These are phyloP conservation scores for Ilex paraguariensis DNA, from an alignment of 305 asterid species.

Conservation along the genomic window DNA sequence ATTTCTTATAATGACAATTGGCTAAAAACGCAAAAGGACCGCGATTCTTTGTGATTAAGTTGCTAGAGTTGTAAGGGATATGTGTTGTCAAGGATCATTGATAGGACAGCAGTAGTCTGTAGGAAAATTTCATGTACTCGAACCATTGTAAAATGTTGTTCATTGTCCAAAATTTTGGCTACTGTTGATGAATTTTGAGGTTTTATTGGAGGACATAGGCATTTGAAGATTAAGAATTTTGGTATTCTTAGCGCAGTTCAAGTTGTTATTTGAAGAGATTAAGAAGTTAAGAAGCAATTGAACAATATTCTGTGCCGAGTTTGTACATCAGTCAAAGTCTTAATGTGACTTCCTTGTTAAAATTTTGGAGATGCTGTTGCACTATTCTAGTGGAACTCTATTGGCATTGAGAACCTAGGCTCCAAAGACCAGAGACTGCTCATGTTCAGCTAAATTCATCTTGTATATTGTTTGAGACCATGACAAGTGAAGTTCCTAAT, in stretches of 20 bases:
- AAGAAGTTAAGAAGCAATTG: constrained; percentile 16
- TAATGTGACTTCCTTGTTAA: constrained; percentile 6
- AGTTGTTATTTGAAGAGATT: too few species aligned
- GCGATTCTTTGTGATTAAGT: background rate
- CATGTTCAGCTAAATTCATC: background rate
- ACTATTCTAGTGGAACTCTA: constrained; percentile 6
- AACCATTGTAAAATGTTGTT: background rate
- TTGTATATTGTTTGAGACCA: constrained; percentile 10
- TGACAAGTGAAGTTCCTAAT: constrained; percentile 33
- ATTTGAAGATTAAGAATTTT: background rate
- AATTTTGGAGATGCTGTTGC: constrained; percentile 10
- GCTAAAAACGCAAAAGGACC: background rate
- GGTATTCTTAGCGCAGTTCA: too few species aligned
- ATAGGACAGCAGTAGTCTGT: background rate
- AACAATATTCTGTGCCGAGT: constrained; percentile 9
- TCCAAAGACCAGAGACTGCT: background rate
- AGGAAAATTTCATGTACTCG: constrained; percentile 1
- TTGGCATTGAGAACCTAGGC: background rate
- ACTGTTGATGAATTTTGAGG: constrained; percentile 8
- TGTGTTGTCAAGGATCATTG: background rate
- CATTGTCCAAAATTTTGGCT: background rate
- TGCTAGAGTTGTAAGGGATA: background rate
- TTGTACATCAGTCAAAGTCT: constrained; percentile 8
- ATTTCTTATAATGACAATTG: background rate
- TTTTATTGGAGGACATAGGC: constrained; percentile 8